Conservation (phyloP, 371 early-diverging fungal species). For the Cladochytrium tenue region DNA sequence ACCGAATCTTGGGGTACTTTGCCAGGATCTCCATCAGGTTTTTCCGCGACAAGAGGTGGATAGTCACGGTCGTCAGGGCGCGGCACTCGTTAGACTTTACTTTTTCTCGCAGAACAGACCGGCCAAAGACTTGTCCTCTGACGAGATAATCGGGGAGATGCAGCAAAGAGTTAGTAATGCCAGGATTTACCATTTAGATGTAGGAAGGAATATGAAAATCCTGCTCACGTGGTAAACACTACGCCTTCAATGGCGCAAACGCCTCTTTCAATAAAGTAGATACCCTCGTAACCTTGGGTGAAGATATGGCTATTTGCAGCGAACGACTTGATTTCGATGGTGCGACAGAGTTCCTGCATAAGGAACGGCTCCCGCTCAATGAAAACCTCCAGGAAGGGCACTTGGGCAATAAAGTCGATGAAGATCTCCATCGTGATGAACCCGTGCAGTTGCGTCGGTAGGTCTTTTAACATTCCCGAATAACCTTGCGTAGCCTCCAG, state of each 20-base stretch:
- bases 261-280: conserved; percentile 47
- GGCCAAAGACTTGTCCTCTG: conserved; percentile 41
- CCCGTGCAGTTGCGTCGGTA: conserved; percentile 44
- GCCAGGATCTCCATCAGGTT: conserved; percentile 30
- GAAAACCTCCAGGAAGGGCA: conserved; percentile 48
- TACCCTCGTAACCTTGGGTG: conserved; percentile 47
- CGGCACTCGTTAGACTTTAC: conserved; percentile 43
- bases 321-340: conserved; percentile 38
- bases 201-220: conserved; percentile 4
- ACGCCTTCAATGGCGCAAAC: conserved; percentile 45
- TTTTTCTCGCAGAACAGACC: conserved; percentile 41
- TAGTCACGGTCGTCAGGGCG: conserved; percentile 43
- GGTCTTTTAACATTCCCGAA: conserved; percentile 34
- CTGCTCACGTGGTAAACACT: conserved; percentile 41
- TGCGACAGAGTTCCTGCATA: conserved; percentile 49
- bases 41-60: conserved; percentile 29
- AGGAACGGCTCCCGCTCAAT: conserved; percentile 45
- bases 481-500: conserved; percentile 30
- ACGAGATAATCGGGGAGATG: not conserved
- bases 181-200: not conserved
- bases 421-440: conserved; percentile 51
- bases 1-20: conserved; percentile 40
- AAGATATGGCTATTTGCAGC: conserved; percentile 43
- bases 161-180: not conserved
- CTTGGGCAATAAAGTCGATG: conserved; percentile 39